Evolutionary conservation across 2,329 filamentous ascomycete genomes (phyloP).

Genomic region (Pyrenophora graminea): DNA sequence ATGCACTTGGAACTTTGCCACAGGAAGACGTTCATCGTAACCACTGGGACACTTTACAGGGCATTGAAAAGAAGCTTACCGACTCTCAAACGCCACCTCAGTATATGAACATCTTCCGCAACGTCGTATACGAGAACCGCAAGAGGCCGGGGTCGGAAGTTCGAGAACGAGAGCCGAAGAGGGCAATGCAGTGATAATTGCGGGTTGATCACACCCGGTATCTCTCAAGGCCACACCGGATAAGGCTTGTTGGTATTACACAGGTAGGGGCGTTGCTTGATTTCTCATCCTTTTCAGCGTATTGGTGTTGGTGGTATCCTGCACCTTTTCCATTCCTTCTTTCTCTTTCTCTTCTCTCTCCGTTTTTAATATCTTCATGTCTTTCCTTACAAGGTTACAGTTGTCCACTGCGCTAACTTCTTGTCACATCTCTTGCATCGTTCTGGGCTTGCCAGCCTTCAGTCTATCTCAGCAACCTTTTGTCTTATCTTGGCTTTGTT

Average conservation of each 20-base stretch:
- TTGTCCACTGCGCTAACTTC: constrained; percentile 1
- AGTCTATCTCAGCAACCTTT: constrained; percentile 4
- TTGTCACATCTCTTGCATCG: background rate
- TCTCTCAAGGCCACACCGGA: background rate
- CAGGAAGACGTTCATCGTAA: constrained; percentile 38
- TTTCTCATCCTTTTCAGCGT: constrained; percentile 6
- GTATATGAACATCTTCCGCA: constrained; percentile 34
- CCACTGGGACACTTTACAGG: constrained; percentile 34
- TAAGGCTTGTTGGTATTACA: background rate
- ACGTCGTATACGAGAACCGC: constrained; percentile 35
- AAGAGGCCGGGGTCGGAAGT: constrained; percentile 40
- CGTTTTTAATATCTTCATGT: constrained; percentile 4
- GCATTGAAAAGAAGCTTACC: constrained; percentile 34
- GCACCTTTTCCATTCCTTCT: constrained; percentile 24
- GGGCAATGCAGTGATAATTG: constrained; percentile 28
- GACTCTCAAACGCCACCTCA: constrained; percentile 26
- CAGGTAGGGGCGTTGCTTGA: constrained; percentile 5
- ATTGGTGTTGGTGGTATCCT: constrained; percentile 20
- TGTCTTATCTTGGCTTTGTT: background rate
- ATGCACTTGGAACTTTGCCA: constrained; percentile 32
- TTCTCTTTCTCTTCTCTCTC: constrained; percentile 1
- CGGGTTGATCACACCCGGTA: background rate
- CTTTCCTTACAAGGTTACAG: constrained; percentile 5
- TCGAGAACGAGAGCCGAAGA: constrained; percentile 37
- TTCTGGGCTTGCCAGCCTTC: constrained; percentile 1